Base-by-base conservation (phyloP, 2,329 filamentous ascomycete genomes). In the Xylaria sp. region DNA sequence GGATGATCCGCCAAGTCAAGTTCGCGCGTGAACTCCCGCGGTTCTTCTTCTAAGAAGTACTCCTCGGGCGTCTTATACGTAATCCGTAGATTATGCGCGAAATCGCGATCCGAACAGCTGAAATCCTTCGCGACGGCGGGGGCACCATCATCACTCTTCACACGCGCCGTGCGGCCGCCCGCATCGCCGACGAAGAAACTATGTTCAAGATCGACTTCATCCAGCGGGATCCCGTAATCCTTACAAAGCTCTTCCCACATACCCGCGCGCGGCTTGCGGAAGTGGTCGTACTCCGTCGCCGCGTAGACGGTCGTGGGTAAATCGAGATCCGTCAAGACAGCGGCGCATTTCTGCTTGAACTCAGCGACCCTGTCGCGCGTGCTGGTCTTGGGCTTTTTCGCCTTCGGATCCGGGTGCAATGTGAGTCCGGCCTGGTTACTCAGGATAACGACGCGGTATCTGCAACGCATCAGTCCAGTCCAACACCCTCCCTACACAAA, bases 161-260 rank as follows among this genome's bases (percentile, higher is more conserved):
- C 70, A 69, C 67, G 64, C 63, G 84, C 78, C 65, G 77, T 69
- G 70, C 86, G 80, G 0, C 86, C 86, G 10, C 82, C 86, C 5
- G 94, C 94, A 76, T 99, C 94, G 50, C 94, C 94, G 50, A 99
- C 86, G 71, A 96, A 97, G 64, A 97, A 79, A 23, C 90, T 95
- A 2, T 79, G 77, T 13, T 82, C 75, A 39, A 90, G 72, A 71
- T 96, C 88, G n/a, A 96, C 74, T 13, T 82, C 80, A 1, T 76
- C 76, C 4, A 78, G 76, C 50, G 82, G 75, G 1, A 89, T 75
- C 52, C 80, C 81, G 65, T 85, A 83, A 67, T 90, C 86, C 0
- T 81, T 74, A 63, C 79, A 79, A 3, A 83, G 63, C 66, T 82
- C 79, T 0, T 80, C 79, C 93, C 94, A 99, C 90, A 97, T 97